Evolutionary conservation across 2,329 filamentous ascomycete species (phyloP).

Genomic region (Penicillium sp.): DNA sequence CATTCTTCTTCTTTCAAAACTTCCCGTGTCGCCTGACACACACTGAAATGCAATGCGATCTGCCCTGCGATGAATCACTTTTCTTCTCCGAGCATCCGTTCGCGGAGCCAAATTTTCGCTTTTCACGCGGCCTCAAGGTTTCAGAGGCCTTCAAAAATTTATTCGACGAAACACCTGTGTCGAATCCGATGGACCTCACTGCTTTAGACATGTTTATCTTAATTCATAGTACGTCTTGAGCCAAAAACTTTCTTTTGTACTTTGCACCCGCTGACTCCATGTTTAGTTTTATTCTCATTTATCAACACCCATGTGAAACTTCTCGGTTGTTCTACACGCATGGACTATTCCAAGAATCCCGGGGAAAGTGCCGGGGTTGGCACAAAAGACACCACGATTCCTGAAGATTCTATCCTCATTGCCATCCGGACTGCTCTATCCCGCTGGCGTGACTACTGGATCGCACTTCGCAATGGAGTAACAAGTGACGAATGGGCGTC

Average conservation of each 20-base stretch:
- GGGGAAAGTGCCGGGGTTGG: constrained; percentile 4
- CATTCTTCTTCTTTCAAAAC: constrained; percentile 48
- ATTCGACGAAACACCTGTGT: constrained; percentile 33
- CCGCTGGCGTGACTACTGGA: constrained; percentile 43
- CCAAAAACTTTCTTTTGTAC: neutral
- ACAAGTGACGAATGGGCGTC: constrained; percentile 40
- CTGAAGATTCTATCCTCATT: constrained; percentile 33
- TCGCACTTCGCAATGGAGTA: constrained; percentile 32
- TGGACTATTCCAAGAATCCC: constrained; percentile 3
- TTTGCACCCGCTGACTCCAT: neutral
- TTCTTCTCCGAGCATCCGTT: constrained; percentile 47
- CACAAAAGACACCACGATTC: constrained; percentile 16
- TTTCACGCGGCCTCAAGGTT: constrained; percentile 38
- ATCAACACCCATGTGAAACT: constrained; percentile 45
- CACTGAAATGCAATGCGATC: constrained; percentile 45
- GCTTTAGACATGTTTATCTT: constrained; percentile 45
- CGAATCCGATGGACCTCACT: constrained; percentile 29
- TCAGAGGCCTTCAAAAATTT: constrained; percentile 42
- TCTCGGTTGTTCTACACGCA: constrained; percentile 31
- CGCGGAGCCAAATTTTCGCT: constrained; percentile 40
- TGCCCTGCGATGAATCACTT: constrained; percentile 44
- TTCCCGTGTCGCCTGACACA: constrained; percentile 45
- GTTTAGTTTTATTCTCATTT: constrained; percentile 42
- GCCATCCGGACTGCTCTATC: constrained; percentile 38
- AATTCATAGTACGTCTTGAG: constrained; percentile 40